phyloP scores from a whole-genome alignment of 2,329 filamentous ascomycete species.

The Colletotrichum cuscutae region DNA sequence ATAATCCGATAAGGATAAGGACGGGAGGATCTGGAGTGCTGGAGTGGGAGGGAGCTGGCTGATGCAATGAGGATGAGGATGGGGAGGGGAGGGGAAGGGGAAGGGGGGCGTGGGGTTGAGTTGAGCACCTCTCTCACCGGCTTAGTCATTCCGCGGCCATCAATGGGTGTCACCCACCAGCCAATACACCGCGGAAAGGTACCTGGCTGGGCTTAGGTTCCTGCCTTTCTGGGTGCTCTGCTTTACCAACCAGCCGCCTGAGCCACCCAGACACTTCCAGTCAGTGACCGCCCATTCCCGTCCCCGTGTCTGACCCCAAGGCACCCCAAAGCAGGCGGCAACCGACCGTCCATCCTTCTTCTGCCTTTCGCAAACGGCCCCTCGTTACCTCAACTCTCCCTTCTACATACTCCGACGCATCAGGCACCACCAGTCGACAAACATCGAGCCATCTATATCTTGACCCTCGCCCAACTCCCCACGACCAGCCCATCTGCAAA shows the following conservation, averaged over 20 bases:
- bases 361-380: conserved; percentile 35
- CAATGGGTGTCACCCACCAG: not conserved
- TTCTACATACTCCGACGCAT: conserved; percentile 35
- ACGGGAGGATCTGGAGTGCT: not conserved
- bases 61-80: not conserved
- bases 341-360: conserved; percentile 25
- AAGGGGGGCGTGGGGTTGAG: conserved; percentile 1
- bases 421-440: conserved; percentile 30
- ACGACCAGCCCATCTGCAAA: conserved; percentile 25
- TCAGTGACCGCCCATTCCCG: conserved; percentile 36
- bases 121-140: not conserved
- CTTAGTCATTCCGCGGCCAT: conserved; percentile 12
- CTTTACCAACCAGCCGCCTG: conserved; percentile 20
- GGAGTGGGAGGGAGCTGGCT: not conserved
- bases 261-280: conserved; percentile 26
- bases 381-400: conserved; percentile 32
- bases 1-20: conserved; percentile 35
- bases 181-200: not conserved
- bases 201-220: conserved; percentile 6
- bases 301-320: conserved; percentile 32
- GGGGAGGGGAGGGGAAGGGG: not conserved
- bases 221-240: conserved; percentile 10
- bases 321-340: conserved; percentile 34
- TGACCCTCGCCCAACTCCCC: conserved; percentile 24
- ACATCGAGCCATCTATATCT: conserved; percentile 33